These are phyloP conservation scores for Psilocybe cyanescens DNA, from an alignment of 768 basidiomycete species.

Conservation along the genomic window DNA sequence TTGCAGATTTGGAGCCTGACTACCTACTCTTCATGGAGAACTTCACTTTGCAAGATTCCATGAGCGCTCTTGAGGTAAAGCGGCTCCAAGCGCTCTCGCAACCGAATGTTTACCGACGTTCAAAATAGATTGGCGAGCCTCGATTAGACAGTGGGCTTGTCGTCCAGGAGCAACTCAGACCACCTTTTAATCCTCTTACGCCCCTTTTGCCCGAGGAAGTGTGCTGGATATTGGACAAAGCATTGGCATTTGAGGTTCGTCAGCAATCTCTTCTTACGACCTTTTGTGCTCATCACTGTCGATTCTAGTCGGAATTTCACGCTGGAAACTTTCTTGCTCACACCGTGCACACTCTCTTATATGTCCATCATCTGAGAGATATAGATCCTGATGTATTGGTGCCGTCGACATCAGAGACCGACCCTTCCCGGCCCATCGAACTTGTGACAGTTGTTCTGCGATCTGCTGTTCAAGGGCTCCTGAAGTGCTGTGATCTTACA, in stretches of 20 bases:
- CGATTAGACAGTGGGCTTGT: slow-evolving; percentile 84
- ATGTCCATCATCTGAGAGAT: slow-evolving; percentile 66
- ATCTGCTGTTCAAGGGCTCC: slow-evolving; percentile 64
- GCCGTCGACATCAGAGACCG: slow-evolving; percentile 22
- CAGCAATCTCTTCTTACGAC: not conserved
- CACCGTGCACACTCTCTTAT: slow-evolving; percentile 80
- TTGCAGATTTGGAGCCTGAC: slow-evolving; percentile 62
- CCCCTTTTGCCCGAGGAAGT: slow-evolving; percentile 78
- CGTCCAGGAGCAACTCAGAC: slow-evolving; percentile 40
- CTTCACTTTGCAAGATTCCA: slow-evolving; percentile 84
- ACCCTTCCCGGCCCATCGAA: slow-evolving; percentile 56
- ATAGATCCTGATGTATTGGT: slow-evolving; percentile 54
- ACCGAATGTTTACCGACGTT: slow-evolving; percentile 7
- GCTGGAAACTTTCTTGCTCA: slow-evolving; percentile 84
- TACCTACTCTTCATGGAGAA: slow-evolving; percentile 68
- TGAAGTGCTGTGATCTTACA: slow-evolving; percentile 81
- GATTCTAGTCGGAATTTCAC: slow-evolving; percentile 83
- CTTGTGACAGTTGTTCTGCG: slow-evolving; percentile 73
- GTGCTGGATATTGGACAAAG: slow-evolving; percentile 86
- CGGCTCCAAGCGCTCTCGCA: not conserved
- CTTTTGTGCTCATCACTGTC: slow-evolving; percentile 15
- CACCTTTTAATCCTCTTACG: slow-evolving; percentile 64
- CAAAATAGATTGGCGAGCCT: slow-evolving; percentile 83
- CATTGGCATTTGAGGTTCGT: slow-evolving; percentile 78
- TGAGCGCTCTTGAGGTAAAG: slow-evolving; percentile 87